Conservation (phyloP, 495 filamentous ascomycete genomes). For the Alectoria sarmentosa region DNA sequence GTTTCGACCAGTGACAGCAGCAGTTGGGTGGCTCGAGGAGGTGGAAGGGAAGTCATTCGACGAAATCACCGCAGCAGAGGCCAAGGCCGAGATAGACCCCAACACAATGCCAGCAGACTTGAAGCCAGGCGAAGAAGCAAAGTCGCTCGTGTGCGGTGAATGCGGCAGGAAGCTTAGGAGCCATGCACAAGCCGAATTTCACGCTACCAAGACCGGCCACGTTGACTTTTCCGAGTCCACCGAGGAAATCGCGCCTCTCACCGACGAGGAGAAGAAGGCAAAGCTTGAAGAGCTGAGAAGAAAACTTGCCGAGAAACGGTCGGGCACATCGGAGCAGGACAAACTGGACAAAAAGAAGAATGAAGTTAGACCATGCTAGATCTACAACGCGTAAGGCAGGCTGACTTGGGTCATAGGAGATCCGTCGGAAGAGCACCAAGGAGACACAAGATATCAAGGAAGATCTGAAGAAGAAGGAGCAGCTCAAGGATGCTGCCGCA, state of each 20-base stretch:
- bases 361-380: conserved; percentile 48
- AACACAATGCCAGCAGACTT: conserved; percentile 45
- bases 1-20: conserved; percentile 61
- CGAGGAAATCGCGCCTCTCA: conserved; percentile 83
- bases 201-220: conserved; percentile 83
- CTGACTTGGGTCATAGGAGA: conserved; percentile 50
- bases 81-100: conserved; percentile 48
- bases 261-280: conserved; percentile 81
- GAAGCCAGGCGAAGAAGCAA: conserved; percentile 55
- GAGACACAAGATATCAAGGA: conserved; percentile 75
- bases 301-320: conserved; percentile 66
- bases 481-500: conserved; percentile 76
- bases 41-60: conserved; percentile 80
- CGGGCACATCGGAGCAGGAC: conserved; percentile 61
- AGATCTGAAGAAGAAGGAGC: conserved; percentile 77
- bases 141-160: conserved; percentile 76
- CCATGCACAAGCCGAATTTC: conserved; percentile 74
- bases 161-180: conserved; percentile 87
- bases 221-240: conserved; percentile 89
- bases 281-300: conserved; percentile 66
- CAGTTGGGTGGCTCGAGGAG: conserved; percentile 87
- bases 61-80: conserved; percentile 53
- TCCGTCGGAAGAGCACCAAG: conserved; percentile 73
- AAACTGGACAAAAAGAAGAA: conserved; percentile 84
- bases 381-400: not conserved